Percentiles rank a stretch among this genome's conserved stretches.
Evolutionary conservation across 495 filamentous ascomycete species (phyloP).

Genomic region (Trichoderma erinaceum): DNA sequence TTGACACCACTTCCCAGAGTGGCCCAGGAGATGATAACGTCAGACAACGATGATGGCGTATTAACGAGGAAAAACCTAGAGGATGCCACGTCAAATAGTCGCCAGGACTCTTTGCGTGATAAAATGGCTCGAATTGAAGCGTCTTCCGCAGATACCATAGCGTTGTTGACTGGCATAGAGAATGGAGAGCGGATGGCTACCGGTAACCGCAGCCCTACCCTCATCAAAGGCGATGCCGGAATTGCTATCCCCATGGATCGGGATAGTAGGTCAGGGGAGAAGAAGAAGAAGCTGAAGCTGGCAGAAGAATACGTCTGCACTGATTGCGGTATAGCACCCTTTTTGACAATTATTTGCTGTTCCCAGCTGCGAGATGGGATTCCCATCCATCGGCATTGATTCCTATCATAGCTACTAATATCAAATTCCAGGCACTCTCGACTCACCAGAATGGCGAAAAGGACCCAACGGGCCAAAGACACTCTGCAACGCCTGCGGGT

Average conservation of each 20-base stretch:
- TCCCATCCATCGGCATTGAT: neutral
- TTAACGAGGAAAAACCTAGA: slow-evolving; percentile 76
- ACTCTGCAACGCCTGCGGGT: slow-evolving; percentile 92
- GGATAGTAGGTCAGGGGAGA: slow-evolving; percentile 61
- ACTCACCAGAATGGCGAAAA: slow-evolving; percentile 96
- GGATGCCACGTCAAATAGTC: slow-evolving; percentile 60
- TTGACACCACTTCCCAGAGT: slow-evolving; percentile 16
- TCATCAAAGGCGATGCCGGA: slow-evolving; percentile 81
- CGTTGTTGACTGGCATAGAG: slow-evolving; percentile 84
- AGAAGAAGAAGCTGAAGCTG: slow-evolving; percentile 83
- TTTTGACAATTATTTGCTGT: neutral
- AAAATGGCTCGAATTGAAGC: slow-evolving; percentile 73
- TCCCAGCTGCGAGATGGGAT: neutral
- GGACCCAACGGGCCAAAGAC: slow-evolving; percentile 93
- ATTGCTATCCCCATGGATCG: slow-evolving; percentile 76
- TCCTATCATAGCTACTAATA: neutral
- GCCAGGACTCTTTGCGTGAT: slow-evolving; percentile 67
- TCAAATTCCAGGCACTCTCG: slow-evolving; percentile 54
- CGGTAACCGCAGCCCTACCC: slow-evolving; percentile 66
- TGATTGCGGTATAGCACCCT: slow-evolving; percentile 63
- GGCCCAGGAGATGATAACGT: slow-evolving; percentile 17
- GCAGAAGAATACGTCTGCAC: slow-evolving; percentile 93
- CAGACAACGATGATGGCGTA: slow-evolving; percentile 44
- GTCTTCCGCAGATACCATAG: slow-evolving; percentile 72
- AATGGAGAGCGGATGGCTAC: slow-evolving; percentile 93